phyloP scores from a whole-genome alignment of 2,329 filamentous ascomycete species.

The Juglanconis sp. region DNA sequence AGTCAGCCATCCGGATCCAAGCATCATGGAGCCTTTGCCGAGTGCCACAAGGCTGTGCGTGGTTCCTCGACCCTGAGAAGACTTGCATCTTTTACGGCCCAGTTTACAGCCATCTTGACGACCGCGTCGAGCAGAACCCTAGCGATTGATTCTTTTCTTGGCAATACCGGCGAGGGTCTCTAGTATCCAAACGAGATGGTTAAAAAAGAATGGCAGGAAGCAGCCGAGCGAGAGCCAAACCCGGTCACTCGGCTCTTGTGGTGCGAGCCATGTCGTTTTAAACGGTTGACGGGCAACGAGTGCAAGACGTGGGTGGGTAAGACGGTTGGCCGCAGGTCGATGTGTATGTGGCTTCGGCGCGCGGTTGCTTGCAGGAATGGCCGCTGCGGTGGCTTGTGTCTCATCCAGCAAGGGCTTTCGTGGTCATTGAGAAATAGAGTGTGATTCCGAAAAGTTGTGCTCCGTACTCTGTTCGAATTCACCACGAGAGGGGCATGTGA shows the following conservation, averaged over 20 bases:
- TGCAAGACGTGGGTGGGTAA: not conserved
- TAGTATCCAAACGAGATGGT: not conserved
- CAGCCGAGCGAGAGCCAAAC: not conserved
- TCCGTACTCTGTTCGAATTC: no score
- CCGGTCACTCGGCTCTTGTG: not conserved
- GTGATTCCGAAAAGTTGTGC: no score
- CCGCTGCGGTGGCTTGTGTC: not conserved
- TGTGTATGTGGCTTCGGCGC: not conserved
- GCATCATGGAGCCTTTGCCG: not conserved
- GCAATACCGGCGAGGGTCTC: not conserved
- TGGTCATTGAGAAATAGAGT: not conserved
- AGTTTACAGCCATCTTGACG: conserved; percentile 14
- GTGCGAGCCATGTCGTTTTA: conserved; percentile 6
- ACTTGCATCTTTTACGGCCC: conserved; percentile 35
- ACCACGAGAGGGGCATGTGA: no score
- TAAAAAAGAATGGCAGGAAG: not conserved
- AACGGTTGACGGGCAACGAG: not conserved
- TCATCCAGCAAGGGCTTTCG: not conserved
- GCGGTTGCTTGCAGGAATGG: not conserved
- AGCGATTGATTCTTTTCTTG: not conserved
- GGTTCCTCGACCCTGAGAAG: not conserved
- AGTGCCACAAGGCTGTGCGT: not conserved
- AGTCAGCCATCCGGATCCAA: conserved; percentile 16
- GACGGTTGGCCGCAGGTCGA: not conserved
- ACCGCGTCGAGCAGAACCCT: not conserved